Conservation (phyloP, 768 basidiomycete genomes). For the Kwoniella heveanensis region DNA sequence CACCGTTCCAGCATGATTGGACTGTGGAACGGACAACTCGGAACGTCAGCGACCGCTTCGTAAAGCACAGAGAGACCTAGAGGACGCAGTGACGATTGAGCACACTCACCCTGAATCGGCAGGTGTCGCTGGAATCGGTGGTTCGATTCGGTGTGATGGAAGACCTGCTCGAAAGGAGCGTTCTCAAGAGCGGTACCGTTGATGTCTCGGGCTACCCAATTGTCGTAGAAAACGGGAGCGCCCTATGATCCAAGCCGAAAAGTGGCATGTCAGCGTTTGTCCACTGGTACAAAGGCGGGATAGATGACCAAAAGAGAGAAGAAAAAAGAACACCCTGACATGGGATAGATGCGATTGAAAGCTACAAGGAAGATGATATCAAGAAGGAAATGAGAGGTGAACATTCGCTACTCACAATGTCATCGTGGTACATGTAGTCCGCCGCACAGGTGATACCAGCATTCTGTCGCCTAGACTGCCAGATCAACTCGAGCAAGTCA, state of each 20-base stretch:
- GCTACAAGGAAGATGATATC: too few relatives aligned
- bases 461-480: slow-evolving; percentile 88
- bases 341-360: too few relatives aligned
- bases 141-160: slow-evolving; percentile 77
- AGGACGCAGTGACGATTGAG: too few relatives aligned
- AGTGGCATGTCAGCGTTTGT: too few relatives aligned
- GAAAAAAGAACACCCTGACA: too few relatives aligned
- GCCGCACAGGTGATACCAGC: slow-evolving; percentile 98
- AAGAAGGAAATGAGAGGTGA: too few relatives aligned
- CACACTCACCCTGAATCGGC: slow-evolving; percentile 72
- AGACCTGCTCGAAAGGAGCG: slow-evolving; percentile 90
- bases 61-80: too few relatives aligned
- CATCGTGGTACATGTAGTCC: slow-evolving; percentile 99
- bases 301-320: too few relatives aligned
- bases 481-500: slow-evolving; percentile 95
- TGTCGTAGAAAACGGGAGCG: slow-evolving; percentile 85
- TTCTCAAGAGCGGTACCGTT: slow-evolving; percentile 98
- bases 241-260: too few relatives aligned
- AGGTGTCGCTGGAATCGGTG: slow-evolving; percentile 86
- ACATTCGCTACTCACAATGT: slow-evolving; percentile 79
- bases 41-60: neutral
- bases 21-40: slow-evolving; percentile 58
- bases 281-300: too few relatives aligned
- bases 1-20: slow-evolving; percentile 98
- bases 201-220: slow-evolving; percentile 96